Base-by-base conservation (phyloP, 2,329 filamentous ascomycete genomes). In the Decorospora gaudefroyi region DNA sequence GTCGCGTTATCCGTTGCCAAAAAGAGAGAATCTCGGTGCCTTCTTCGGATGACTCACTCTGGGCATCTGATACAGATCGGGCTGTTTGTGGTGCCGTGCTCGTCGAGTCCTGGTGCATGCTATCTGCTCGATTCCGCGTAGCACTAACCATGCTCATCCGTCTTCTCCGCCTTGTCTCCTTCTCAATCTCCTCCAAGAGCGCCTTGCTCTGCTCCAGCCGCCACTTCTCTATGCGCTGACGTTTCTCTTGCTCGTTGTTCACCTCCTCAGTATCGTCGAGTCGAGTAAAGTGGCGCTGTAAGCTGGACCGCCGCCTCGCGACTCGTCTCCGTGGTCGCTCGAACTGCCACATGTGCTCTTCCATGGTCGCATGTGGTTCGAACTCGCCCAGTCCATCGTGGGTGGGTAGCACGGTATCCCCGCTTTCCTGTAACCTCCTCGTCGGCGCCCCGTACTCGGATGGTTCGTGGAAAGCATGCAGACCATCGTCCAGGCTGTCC, bases 361-460 rank as follows among this genome's bases (percentile, higher is more conserved):
- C 90, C 15, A 90, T 78, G 64, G 65, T 80, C 9, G 63, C 82
- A 64, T 73, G 88, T 67, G 64, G 88, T 49, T 70, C 82, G 68
- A 99, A 99, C 5, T 86, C 88, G 4, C 93, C 93, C 31, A 97
- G 72, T 1, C 93, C 93, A 75, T 99, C 91, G 64, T 99, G 93
- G 1, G 85, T 83, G 0, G 93, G 93, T n/a, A 99, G 79, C 2
- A 96, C 82, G 0, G 88, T 84, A 12, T 79, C 76, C 13, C 82
- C 76, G 53, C 81, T 83, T 31, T 81, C 75, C 42, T 81, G 75
- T 53, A 77, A 62, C 50, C 71, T 70, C 51, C 72, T 66, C 46
- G 76, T 78, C 18, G 67, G 74, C 41, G 62, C 55, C 28, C 62
- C 62, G 40, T 62, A 59, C 17, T 71, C 64, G 2, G 74, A 76